Evolutionary conservation across 768 basidiomycete species (phyloP).

Genomic region (Serendipita sp.): DNA sequence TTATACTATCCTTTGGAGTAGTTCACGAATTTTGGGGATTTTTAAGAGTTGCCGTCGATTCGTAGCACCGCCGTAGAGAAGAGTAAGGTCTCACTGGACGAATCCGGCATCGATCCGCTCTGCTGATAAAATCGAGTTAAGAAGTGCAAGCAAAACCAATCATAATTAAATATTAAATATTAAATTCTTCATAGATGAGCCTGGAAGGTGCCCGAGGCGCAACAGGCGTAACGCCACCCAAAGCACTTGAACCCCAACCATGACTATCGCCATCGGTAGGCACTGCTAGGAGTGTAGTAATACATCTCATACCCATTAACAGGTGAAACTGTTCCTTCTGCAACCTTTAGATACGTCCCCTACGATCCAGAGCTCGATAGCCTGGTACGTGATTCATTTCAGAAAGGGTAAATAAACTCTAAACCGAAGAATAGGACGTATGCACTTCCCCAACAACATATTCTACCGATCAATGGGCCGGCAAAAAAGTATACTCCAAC

Average conservation of each 20-base stretch:
- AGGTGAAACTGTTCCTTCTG: conserved; percentile 1
- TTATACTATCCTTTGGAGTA: not conserved
- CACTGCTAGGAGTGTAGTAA: too few species aligned
- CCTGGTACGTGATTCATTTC: not conserved
- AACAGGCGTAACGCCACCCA: not conserved
- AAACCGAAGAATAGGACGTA: not conserved
- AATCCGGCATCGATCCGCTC: too few species aligned
- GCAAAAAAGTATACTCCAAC: not conserved
- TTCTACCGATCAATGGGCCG: not conserved
- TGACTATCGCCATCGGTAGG: not conserved
- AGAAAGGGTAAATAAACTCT: too few species aligned
- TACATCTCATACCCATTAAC: too few species aligned
- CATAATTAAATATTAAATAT: too few species aligned
- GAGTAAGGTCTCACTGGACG: not conserved
- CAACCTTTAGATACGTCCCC: not conserved
- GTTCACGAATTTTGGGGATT: not conserved
- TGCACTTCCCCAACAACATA: not conserved
- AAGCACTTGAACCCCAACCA: not conserved
- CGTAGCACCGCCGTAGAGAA: not conserved
- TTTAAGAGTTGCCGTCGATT: not conserved
- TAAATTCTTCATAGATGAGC: too few species aligned
- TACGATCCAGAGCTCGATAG: not conserved
- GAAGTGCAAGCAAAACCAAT: too few species aligned
- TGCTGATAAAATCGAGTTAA: too few species aligned
- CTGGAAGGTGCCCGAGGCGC: too few species aligned